phyloP scores from a whole-genome alignment of 1,284 basidiomycete species.

The Dichomitus squalens region DNA sequence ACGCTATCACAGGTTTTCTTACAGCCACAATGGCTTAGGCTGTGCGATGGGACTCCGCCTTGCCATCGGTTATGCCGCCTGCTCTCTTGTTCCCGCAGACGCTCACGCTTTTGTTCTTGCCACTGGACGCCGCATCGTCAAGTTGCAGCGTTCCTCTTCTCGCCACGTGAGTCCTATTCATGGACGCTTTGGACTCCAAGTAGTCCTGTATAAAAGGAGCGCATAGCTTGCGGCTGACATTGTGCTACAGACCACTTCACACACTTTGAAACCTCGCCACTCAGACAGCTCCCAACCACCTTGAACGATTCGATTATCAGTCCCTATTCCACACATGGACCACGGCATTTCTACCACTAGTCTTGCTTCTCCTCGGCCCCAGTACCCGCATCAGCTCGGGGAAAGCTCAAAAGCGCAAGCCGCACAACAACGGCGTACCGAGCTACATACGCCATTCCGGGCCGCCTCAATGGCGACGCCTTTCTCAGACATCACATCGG shows the following conservation, averaged over 20 bases:
- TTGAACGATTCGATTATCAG: background rate
- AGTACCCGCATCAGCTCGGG: background rate
- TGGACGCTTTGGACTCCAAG: background rate
- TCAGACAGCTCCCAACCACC: background rate
- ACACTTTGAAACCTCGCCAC: background rate
- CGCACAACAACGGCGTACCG: background rate
- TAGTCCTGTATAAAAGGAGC: constrained; percentile 3
- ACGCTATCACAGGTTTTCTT: too few species aligned
- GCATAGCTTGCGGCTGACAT: background rate
- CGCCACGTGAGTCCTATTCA: background rate
- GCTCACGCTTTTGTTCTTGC: constrained; percentile 11
- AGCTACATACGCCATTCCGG: background rate
- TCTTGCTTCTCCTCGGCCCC: background rate
- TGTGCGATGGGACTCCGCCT: background rate
- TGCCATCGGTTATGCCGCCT: background rate
- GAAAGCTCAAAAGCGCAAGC: background rate
- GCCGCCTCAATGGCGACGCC: background rate
- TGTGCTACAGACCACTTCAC: background rate
- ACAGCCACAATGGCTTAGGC: too few species aligned
- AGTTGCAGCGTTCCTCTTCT: constrained; percentile 1
- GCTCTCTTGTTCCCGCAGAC: constrained; percentile 5
- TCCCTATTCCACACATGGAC: background rate
- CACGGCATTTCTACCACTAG: background rate
- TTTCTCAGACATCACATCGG: background rate
- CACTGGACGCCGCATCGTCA: background rate